Base-by-base conservation (phyloP, 306 rosid genomes). In the Mimosa pudica region DNA sequence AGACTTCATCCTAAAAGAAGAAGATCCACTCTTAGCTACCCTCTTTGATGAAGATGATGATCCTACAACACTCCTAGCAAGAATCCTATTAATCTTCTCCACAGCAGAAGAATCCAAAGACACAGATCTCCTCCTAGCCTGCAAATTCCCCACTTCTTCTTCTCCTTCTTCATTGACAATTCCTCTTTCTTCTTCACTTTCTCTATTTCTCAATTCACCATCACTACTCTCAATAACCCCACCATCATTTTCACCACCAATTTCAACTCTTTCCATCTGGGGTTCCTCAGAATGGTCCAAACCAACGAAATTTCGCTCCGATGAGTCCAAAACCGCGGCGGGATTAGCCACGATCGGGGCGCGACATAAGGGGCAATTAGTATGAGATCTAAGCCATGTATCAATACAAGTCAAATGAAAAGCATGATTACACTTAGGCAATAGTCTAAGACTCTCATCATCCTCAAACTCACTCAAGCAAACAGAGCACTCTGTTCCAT, bases 321-420 rank as follows among this genome's bases (percentile, higher is more conserved):
- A 64, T 33, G 81, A 20, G 7, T 85, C 41, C 9, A 68, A 17
- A 0, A 76, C 4, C 62, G 67, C 45, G 1, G 60, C 12, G 41
- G 82, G 80, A 16, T 68, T 44, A 2, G 41, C 47, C 18, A 90
- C 86, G 11, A 92, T 85, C 0, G 97, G 97, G 20, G 98, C 96
- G 0, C 97, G 91, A 61, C 98, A 94, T 89, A 88, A 71, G 49
- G 98, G 98, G 55, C 98, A 94, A 33, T 87, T 94, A 24, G 96
- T 94, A 71, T 94, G 98, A 0, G 98, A 92, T n/a, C 84, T 57
- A 41, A 94, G 97, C 98, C 98, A 94, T 0, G 97, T 94, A 71
- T 94, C 98, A 76, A 94, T 92, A 78, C 98, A 94, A 42, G 86
- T 89, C 10, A 88, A 46, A 80, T 94, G 98, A 83, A 94, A 94